phyloP scores from a whole-genome alignment of 306 rosid species.

The Parietaria judaica region DNA sequence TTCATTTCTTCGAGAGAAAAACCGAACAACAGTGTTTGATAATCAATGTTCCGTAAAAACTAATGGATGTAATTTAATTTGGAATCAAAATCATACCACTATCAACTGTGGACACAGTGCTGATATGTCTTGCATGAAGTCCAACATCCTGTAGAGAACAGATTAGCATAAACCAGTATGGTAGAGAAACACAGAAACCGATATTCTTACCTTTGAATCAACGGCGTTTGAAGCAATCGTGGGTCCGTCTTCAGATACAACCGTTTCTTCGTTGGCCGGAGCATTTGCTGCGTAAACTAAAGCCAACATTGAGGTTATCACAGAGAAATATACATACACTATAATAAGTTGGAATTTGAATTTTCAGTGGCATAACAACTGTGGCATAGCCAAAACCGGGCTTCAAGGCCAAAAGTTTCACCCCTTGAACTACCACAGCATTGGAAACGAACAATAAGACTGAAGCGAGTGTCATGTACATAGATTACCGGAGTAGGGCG shows the following conservation, averaged over 20 bases:
- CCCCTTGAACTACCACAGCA: background rate
- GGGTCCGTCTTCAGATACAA: conserved; percentile 37
- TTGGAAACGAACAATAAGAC: background rate
- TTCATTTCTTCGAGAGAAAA: conserved; percentile 51
- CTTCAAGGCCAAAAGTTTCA: background rate
- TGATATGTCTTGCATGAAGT: conserved; percentile 87
- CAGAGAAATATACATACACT: no score
- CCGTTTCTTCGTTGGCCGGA: conserved; percentile 30
- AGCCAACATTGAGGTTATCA: background rate
- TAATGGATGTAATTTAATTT: background rate
- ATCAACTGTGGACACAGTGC: conserved; percentile 80
- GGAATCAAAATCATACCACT: conserved; percentile 48
- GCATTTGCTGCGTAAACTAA: conserved; percentile 36
- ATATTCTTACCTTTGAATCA: conserved; percentile 42
- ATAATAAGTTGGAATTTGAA: no score
- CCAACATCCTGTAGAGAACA: conserved; percentile 59
- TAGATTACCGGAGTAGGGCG: conserved; percentile 52
- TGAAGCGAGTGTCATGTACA: no score
- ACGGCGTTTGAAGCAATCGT: conserved; percentile 45
- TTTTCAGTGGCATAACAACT: no score
- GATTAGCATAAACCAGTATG: background rate
- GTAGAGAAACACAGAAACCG: background rate
- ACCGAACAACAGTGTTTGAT: conserved; percentile 12
- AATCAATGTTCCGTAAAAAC: conserved; percentile 1
- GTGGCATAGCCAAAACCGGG: background rate